phyloP scores from a whole-genome alignment of 306 rosid species.

The Rubus parviflorus region DNA sequence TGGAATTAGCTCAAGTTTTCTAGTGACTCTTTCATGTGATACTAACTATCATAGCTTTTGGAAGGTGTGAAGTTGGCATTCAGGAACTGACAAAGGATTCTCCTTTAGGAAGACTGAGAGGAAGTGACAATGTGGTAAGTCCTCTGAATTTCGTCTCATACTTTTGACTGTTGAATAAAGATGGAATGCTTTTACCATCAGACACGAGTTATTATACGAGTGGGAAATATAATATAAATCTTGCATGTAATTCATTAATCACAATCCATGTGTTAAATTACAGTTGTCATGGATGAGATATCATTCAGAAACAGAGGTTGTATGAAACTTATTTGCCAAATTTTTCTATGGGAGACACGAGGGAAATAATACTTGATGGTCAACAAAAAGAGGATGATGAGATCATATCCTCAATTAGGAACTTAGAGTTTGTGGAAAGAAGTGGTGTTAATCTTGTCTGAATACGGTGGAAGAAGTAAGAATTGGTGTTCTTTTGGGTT shows the following conservation, averaged over 20 bases:
- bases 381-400: not conserved
- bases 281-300: not conserved
- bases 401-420: not conserved
- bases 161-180: not conserved
- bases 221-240: not conserved
- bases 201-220: not conserved
- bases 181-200: not conserved
- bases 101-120: constrained; percentile 84
- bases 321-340: not conserved
- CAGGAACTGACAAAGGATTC: constrained; percentile 79
- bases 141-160: constrained; percentile 14
- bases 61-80: constrained; percentile 85
- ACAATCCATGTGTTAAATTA: not conserved
- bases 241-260: not conserved
- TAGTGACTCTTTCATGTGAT: constrained; percentile 4
- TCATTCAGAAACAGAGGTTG: not conserved
- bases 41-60: not conserved
- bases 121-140: constrained; percentile 95
- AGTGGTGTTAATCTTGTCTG: too few relatives aligned
- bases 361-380: not conserved
- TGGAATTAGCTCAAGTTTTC: not conserved
- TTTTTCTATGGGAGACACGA: not conserved
- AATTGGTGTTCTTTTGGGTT: too few relatives aligned
- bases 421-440: not conserved
- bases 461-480: too few relatives aligned